Base-by-base conservation (phyloP, 306 rosid species). In the Vicia faba region DNA sequence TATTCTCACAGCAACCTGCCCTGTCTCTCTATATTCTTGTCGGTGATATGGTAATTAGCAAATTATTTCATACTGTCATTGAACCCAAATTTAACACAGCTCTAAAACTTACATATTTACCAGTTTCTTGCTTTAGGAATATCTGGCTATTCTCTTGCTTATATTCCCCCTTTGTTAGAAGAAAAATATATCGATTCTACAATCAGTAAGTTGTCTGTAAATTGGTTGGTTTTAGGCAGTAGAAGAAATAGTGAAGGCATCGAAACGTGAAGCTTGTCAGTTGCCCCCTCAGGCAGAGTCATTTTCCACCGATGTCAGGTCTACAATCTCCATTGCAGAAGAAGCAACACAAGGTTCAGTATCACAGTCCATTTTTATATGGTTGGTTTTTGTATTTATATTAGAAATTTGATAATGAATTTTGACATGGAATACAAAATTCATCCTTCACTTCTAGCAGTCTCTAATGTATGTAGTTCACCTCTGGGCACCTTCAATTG, bases 161-260 rank as follows among this genome's bases (percentile, higher is more conserved):
- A 69, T 19, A 33, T 38, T 51, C 31, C 20, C 18, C 3, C 40
- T 44, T 58, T 44, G 19, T 41, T 23, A 33, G 64, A 18, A 11
- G 48, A 14, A 49, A 68, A 49, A 35, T 68, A 53, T 39, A 35
- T 28, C n/a, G 3, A 14, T 59, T 54, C 45, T 63, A 14, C 14
- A 31, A 35, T 31, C 54, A 59, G 14, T 53, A 5, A 7, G 54
- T 48, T 55, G 61, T 11, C 18, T 59, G 40, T 73, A 55, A 74
- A 35, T 44, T 73, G 68, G 44, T 69, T 61, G 11, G 40, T 75
- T 70, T 36, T 79, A 93, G 98, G 96, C 96, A 13, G 88, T 86
- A 68, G 90, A 81, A 63, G 98, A 93, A 84, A 86, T 93, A 68
- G 70, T 77, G 61, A 88, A 82, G 86, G 89, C 92, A 56, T 83